Evolutionary conservation across 768 basidiomycete genomes (phyloP), one percentile per base, ranked within the genome.

Genomic region (Filobasidium floriforme): DNA sequence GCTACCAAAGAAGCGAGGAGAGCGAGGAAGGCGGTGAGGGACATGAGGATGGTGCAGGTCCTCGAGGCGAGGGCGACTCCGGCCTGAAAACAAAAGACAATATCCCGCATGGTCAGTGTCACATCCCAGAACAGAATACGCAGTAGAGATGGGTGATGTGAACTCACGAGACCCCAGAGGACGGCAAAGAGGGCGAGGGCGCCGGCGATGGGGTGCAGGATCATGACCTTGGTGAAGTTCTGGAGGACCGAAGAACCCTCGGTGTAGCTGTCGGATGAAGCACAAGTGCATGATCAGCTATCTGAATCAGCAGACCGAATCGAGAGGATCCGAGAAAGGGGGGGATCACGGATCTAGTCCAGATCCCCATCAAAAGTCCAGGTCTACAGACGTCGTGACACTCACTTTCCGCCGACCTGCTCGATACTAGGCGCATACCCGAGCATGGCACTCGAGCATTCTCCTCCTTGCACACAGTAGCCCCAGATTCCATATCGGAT

Each of bases 401-500:
- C 67, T 68, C 67, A 68, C 67, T 41, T 41, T 11, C 46, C 14
- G 19, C 67, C 67, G 15, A 68, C 14, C n/a, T 40, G 37, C 15
- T 40, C 41, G 55, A 68, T 60, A 22, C 22, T 54, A 43, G 62
- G 51, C 18, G 32, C n/a, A 37, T 68, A 68, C 28, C 67, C 67
- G 41, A 68, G 60, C 44, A 43, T 59, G 11, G 61, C 52, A 2
- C 41, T 55, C 9, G 70, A 66, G 60, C 77, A 78, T 18, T 59
- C 63, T 24, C 67, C 72, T 7, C 73, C 74, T 63, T 19, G 61
- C 12, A 73, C 52, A 69, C 77, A 78, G 77, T 82, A 85, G 3
- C 89, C 89, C 73, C 89, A 89, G n/a, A 87, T 84, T 71, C 90
- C 90, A 71, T 86, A 90, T 67, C 82, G 82, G 65, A 80, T 80